Evolutionary conservation across 345 rosid species (phyloP).

Genomic region (Brassica juncea): DNA sequence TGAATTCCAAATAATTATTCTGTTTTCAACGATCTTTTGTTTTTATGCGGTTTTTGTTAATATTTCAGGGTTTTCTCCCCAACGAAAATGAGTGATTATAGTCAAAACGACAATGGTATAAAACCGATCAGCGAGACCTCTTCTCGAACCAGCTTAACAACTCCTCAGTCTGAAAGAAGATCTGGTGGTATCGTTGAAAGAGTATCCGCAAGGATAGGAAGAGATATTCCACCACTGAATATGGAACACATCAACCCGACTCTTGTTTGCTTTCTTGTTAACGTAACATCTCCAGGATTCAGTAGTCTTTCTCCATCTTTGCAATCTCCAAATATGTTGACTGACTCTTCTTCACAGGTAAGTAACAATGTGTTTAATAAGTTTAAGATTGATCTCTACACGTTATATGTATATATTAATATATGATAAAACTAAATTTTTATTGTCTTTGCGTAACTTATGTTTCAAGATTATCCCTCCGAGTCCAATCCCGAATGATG

Average conservation of each 20-base stretch:
- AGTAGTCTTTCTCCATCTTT: slow-evolving; percentile 26
- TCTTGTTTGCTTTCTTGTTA: background rate
- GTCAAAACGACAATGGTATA: slow-evolving; percentile 2
- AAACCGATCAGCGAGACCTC: slow-evolving; percentile 6
- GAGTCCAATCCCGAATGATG: background rate
- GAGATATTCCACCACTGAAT: background rate
- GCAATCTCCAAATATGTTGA: slow-evolving; percentile 14
- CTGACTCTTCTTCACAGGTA: slow-evolving; percentile 3
- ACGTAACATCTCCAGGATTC: slow-evolving; percentile 21
- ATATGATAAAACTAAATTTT: background rate
- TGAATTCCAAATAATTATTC: background rate
- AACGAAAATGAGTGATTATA: background rate
- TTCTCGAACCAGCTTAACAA: background rate
- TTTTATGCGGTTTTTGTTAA: background rate
- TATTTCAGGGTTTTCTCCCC: background rate
- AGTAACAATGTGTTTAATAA: background rate
- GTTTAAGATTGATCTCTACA: background rate
- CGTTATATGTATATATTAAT: background rate
- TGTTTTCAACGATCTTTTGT: background rate
- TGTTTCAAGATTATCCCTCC: background rate
- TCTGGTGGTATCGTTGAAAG: slow-evolving; percentile 7
- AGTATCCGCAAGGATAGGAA: background rate
- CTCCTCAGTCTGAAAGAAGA: slow-evolving; percentile 1
- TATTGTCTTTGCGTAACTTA: background rate
- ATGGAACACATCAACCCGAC: background rate